A percentile compares a stretch with the other conserved stretches of the same genome.
phyloP scores from a whole-genome alignment of 352 stramenopile species.

The Phytopythium montanum region DNA sequence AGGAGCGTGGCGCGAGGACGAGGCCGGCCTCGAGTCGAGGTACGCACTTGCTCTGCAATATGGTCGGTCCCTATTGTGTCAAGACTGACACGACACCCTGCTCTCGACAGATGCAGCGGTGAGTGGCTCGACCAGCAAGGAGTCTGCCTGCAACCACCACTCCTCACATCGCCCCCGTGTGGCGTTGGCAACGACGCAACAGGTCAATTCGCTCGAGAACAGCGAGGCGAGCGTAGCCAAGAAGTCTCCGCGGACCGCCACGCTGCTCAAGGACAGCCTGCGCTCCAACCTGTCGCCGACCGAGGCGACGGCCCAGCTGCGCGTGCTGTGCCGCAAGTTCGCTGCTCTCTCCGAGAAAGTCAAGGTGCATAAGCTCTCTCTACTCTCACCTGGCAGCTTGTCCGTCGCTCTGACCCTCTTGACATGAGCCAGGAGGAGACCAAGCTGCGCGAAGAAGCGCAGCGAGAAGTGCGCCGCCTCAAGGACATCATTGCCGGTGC shows the following conservation, averaged over 20 bases:
- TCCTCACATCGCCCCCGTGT: not conserved
- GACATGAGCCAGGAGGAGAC: conserved; percentile 53
- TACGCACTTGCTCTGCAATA: not conserved
- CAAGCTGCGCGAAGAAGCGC: conserved; percentile 61
- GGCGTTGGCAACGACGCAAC: not conserved
- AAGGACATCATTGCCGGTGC: conserved; percentile 54
- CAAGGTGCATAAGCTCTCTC: conserved; percentile 33
- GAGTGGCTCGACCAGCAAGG: not conserved
- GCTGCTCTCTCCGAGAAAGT: conserved; percentile 81
- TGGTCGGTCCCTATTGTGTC: not conserved
- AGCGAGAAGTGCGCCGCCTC: conserved; percentile 68
- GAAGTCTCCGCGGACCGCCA: conserved; percentile 33
- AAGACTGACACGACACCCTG: not conserved
- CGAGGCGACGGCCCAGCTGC: conserved; percentile 72
- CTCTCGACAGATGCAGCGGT: not conserved
- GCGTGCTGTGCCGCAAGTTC: conserved; percentile 83
- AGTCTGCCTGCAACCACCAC: not conserved
- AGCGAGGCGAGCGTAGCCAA: conserved; percentile 23
- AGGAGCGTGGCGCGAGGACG: not conserved
- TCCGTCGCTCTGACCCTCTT: no score
- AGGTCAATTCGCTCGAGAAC: conserved; percentile 31
- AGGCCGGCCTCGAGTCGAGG: not conserved
- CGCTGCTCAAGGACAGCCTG: conserved; percentile 48
- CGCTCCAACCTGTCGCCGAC: conserved; percentile 57
- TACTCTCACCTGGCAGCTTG: not conserved